Base-by-base conservation (phyloP, 129 eudicot species). In the Mikania micrantha region DNA sequence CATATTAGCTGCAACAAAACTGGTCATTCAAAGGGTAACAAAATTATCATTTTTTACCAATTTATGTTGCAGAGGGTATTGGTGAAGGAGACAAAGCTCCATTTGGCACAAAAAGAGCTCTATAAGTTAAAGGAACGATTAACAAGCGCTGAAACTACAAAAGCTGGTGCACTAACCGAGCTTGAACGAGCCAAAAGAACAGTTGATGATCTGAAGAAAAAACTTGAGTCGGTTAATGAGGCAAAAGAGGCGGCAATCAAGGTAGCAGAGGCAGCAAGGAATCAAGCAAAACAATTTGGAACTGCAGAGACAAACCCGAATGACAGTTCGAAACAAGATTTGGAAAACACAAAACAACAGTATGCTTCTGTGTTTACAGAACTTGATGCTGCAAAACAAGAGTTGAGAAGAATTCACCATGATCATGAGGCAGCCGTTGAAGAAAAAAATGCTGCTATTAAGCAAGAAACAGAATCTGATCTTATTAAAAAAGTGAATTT, bases 11-110 rank as follows among this genome's bases (percentile, higher is more conserved):
- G 50, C 50, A 44, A 44, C 50, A 44, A 44, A 52, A 22, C 32
- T 22, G 60, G 24, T 52, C 10, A 24, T 52, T 8, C 0, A 52
- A 22, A 5, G 9, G 32, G 60, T 25, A 22, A 3, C 9, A 21
- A 53, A 53, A 4, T 53, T 53, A 22, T 54, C 9, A 12, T 4
- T 12, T 12, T 54, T 25, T 13, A 9, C 27, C 60, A 1, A 10
- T 44, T 10, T 15, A 25, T 54, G 25, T 54, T 68, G 25, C 77
- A 94, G 97, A 74, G 95, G 69, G 88, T 87, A 34, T 70, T 84
- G 77, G 92, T 80, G 64, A 94, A 86, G 61, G 97, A 94, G 71
- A 83, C 95, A 1, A 86, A 83, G 78, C 87, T 84, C 71, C 97
- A 90, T 38, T 35, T 94, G 79, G 90, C 93, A 12, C 89, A 90